These are phyloP conservation scores for Elsinoe arachidis DNA, from an alignment of 2,329 filamentous ascomycete species.

Conservation along the genomic window DNA sequence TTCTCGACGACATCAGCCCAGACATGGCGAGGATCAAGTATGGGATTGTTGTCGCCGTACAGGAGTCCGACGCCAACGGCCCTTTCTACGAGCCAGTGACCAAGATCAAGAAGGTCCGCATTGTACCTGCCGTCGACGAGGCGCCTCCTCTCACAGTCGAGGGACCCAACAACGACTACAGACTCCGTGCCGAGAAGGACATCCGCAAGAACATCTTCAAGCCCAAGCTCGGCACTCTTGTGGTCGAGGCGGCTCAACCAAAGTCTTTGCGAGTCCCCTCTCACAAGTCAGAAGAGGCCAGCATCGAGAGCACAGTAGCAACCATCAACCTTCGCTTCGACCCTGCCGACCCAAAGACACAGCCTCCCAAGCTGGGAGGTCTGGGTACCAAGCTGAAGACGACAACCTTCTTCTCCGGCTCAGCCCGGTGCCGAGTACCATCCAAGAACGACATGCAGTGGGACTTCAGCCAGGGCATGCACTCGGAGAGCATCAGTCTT, in stretches of 20 bases:
- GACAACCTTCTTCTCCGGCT: constrained; percentile 48
- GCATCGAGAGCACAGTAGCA: constrained; percentile 45
- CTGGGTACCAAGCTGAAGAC: constrained; percentile 48
- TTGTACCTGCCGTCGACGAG: constrained; percentile 52
- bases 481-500: constrained; percentile 44
- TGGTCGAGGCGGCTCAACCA: constrained; percentile 51
- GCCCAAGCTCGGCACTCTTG: constrained; percentile 49
- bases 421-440: constrained; percentile 44
- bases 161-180: constrained; percentile 39
- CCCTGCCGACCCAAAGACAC: constrained; percentile 39
- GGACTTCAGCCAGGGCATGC: constrained; percentile 44
- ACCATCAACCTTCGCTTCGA: constrained; percentile 54
- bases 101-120: constrained; percentile 47
- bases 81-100: constrained; percentile 39
- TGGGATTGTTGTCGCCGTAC: constrained; percentile 34
- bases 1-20: constrained; percentile 54
- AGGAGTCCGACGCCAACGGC: constrained; percentile 32
- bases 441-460: constrained; percentile 33
- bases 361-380: constrained; percentile 46
- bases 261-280: constrained; percentile 44
- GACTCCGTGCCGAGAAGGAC: constrained; percentile 48
- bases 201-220: constrained; percentile 54
- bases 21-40: constrained; percentile 55
- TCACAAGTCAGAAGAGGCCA: constrained; percentile 27
- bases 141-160: constrained; percentile 50